Evolutionary conservation across 257 asterid genomes (phyloP).

Genomic region (Vinca minor): DNA sequence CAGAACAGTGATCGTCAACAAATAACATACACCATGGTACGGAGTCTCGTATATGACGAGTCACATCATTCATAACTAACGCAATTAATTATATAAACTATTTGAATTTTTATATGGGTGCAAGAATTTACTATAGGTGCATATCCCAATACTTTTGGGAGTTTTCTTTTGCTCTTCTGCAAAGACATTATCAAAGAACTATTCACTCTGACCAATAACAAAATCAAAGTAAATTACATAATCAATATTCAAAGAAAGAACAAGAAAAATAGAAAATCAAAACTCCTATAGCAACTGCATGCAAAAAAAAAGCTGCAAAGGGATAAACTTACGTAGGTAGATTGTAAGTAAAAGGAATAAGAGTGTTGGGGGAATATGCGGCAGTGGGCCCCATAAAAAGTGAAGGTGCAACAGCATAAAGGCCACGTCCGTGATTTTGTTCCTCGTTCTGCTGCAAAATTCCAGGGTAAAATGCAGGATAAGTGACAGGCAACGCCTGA

Average conservation of each 20-base stretch:
- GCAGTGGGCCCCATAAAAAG: conserved; percentile 47
- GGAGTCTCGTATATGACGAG: too few species aligned
- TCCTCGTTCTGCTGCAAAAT: conserved; percentile 41
- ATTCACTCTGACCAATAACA: background rate
- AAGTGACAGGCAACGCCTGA: conserved; percentile 26
- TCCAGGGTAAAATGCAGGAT: conserved; percentile 28
- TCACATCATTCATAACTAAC: too few species aligned
- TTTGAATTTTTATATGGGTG: background rate
- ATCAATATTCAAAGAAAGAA: background rate
- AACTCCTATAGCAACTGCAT: background rate
- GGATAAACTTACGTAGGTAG: conserved; percentile 66
- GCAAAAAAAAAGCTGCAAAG: background rate
- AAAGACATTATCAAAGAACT: background rate
- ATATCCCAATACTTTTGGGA: background rate
- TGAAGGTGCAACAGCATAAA: conserved; percentile 73
- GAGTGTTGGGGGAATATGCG: conserved; percentile 52
- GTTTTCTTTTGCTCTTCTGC: background rate
- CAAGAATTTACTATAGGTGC: background rate
- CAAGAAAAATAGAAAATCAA: background rate
- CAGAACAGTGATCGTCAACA: too few species aligned
- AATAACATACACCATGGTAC: too few species aligned
- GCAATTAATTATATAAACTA: background rate
- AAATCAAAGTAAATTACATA: background rate
- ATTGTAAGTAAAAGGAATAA: conserved; percentile 77
- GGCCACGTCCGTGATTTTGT: conserved; percentile 77